These are phyloP conservation scores for Eucalyptus pauciflora DNA, from an alignment of 345 rosid species.

Conservation along the genomic window DNA sequence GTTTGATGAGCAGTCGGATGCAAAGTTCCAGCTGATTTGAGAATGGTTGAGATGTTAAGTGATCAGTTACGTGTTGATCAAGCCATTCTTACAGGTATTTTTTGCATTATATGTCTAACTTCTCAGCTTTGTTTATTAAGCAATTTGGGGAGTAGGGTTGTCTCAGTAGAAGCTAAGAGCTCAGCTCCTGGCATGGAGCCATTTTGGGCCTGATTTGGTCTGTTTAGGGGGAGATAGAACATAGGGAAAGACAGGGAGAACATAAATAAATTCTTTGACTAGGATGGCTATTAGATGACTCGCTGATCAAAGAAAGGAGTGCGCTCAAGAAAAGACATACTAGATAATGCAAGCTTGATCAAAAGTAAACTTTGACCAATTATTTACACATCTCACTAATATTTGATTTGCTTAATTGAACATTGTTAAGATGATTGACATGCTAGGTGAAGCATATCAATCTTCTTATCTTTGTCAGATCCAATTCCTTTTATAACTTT, in stretches of 20 bases:
- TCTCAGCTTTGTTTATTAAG: not conserved
- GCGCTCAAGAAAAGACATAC: not conserved
- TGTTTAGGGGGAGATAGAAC: not conserved
- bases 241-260: not conserved
- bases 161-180: not conserved
- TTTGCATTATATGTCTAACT: not conserved
- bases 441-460: not conserved
- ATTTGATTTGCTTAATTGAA: not conserved
- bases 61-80: conserved; percentile 90
- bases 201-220: not conserved
- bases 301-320: not conserved
- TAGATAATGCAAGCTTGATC: not conserved
- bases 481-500: not conserved
- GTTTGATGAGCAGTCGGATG: conserved; percentile 56
- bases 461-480: not conserved
- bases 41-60: conserved; percentile 92
- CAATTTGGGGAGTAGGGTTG: not conserved
- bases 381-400: not conserved
- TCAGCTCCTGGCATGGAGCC: not conserved
- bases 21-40: conserved; percentile 98
- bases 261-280: not conserved
- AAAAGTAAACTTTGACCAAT: not conserved
- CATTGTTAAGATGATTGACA: not conserved
- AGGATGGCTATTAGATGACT: not conserved
- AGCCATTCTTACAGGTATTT: conserved; percentile 91